Base-by-base conservation (phyloP, 108 stramenopile species). In the Nitzschia inconspicua region DNA sequence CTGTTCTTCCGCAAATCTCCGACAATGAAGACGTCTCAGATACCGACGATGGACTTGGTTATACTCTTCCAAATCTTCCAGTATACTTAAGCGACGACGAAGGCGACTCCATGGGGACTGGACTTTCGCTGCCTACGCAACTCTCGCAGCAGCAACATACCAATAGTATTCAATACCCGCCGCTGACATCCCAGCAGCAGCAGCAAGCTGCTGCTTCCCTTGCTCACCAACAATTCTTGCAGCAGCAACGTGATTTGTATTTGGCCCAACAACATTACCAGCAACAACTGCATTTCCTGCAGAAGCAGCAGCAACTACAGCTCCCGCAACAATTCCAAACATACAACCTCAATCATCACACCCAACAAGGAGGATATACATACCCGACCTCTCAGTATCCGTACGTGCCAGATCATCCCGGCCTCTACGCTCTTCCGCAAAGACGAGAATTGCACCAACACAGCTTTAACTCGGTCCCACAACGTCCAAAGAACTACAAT, bases 41-140 rank as follows among this genome's bases (percentile, higher is more conserved):
- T 47, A 83, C 76, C 0, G 86, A 89, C 44, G 77, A 76, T 58
- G 78, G 72, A 3, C 65, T 68, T 11, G 86, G 86, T 32, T 93
- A 85, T 60, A 82, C 86, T 14, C 63, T 93, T 19, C 91, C 91
- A 8, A 88, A 93, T 66, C 59, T 89, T 46, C 91, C 91, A 1
- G 78, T 93, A 0, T 93, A 93, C 62, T 60, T 83, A 50, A 89
- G 86, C 34, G 91, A 93, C 54, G 79, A 66, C 3, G 85, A 86
- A 54, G 70, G 52, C 13, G 83, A 85, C 10, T 36, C 66, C 14
- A 37, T 24, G 26, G 59, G 47, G 22, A 31, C 46, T 25, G 43
- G 19, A 18, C 19, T n/a, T 29, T 18, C 28, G 14, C 4, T 44
- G 44, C 4, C 8, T 25, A 10, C 44, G 44, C 24, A 46, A 46